Evolutionary conservation across 192 early-diverging fungal genomes (phyloP).

Genomic region (Coemansia sp.): DNA sequence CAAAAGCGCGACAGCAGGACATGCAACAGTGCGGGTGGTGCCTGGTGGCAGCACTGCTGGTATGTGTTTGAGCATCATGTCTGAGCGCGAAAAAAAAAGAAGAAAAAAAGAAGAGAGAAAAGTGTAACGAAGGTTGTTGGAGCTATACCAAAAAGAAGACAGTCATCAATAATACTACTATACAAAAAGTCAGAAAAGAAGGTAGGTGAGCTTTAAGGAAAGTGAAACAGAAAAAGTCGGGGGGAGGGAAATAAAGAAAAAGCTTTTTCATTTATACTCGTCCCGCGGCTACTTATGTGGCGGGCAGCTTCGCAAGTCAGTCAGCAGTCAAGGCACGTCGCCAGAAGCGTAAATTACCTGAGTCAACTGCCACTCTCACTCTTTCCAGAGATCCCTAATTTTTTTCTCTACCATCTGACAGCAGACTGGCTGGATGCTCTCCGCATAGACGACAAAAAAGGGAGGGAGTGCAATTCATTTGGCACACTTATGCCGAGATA

Average conservation of each 20-base stretch:
- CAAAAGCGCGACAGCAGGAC: not conserved
- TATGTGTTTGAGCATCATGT: conserved; percentile 10
- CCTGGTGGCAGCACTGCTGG: not conserved
- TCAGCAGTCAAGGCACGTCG: conserved; percentile 1
- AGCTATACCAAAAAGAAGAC: not conserved
- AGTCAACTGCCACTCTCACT: not conserved
- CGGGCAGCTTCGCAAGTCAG: not conserved
- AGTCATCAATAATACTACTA: not conserved
- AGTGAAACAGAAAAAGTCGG: not conserved
- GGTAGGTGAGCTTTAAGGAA: not conserved
- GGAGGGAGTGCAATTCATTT: not conserved
- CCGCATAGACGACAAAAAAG: not conserved
- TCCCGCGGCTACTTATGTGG: no score
- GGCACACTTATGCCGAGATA: not conserved
- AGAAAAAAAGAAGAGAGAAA: no score
- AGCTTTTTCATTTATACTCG: not conserved
- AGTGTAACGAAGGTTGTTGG: no score
- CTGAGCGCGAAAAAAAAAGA: not conserved
- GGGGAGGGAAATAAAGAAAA: not conserved
- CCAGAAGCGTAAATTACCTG: not conserved
- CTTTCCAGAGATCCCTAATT: not conserved
- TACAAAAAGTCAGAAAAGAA: not conserved
- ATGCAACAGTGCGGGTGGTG: not conserved
- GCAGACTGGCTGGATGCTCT: conserved; percentile 1
- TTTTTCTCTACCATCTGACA: not conserved